Base-by-base conservation (phyloP, 495 filamentous ascomycete species). In the Aspergillus homomorphus region DNA sequence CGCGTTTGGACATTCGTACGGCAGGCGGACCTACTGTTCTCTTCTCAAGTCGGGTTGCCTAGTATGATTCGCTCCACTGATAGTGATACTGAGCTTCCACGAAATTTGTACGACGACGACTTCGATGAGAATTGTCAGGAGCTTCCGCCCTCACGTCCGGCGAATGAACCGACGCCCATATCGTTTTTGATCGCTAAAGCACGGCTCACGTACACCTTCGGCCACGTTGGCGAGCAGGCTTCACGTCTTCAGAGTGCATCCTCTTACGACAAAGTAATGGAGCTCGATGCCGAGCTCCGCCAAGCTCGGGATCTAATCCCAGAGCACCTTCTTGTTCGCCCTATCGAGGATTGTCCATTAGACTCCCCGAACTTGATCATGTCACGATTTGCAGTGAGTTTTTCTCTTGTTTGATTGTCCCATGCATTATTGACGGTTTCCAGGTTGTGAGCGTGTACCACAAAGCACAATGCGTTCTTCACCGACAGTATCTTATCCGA, bases 41-140 rank as follows among this genome's bases (percentile, higher is more conserved):
- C 95, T 1, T 95, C 93, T 61, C 93, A 96, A 73, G 78, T 91
- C 52, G 92, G 92, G 6, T 72, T 98, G 42, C 94, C 94, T n/a
- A 84, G 81, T 53, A 96, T 96, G 88, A 85, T 96, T 18, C 85
- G 91, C 54, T 76, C 83, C 16, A 79, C 86, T 10, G 91, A 96
- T 69, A 92, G 84, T 57, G 95, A 99, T 66, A 89, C 90, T 0
- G 84, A 89, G 54, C 71, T 96, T 33, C 94, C 94, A 16, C 82
- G 88, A 60, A 99, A 98, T 69, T 78, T 97, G 22, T 93, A 91
- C 67, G 94, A 99, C 66, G 93, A 97, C 62, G 95, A 98, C 64
- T 89, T 98, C 48, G 85, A 88, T 48, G 88, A 92, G 48, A 85
- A 88, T 49, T 89, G 82, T 62, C 88, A 88, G 66, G 77, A 80